These are phyloP conservation scores for Stagonosporopsis chrysanthemi DNA, from an alignment of 2,329 filamentous ascomycete genomes.

Conservation along the genomic window DNA sequence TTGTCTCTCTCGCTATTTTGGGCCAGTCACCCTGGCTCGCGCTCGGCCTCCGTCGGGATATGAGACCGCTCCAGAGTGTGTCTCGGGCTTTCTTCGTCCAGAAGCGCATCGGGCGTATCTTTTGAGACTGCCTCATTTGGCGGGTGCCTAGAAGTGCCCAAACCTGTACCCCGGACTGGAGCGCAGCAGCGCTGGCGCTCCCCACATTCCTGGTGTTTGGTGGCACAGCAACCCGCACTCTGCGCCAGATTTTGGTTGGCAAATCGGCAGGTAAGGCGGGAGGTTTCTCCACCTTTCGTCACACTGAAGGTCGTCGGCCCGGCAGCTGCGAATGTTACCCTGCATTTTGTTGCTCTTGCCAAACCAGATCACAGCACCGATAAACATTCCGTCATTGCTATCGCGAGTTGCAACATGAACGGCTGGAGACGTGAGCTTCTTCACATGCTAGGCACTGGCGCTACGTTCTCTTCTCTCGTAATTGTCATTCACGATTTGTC, in stretches of 20 bases:
- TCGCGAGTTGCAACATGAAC: slow-evolving; percentile 12
- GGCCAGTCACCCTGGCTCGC: not conserved
- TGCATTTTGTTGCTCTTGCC: slow-evolving; percentile 7
- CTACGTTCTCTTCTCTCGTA: slow-evolving; percentile 15
- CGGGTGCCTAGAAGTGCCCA: slow-evolving; percentile 11
- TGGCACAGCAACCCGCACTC: slow-evolving; percentile 24
- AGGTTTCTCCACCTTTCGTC: slow-evolving; percentile 16
- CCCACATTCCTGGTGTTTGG: slow-evolving; percentile 28
- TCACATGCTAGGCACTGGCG: slow-evolving; percentile 2
- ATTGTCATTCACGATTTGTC: slow-evolving; percentile 14
- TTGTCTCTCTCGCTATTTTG: slow-evolving; percentile 12
- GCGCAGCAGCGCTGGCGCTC: slow-evolving; percentile 24
- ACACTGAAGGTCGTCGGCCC: slow-evolving; percentile 18
- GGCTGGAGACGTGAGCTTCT: slow-evolving; percentile 4
- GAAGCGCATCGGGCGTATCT: not conserved
- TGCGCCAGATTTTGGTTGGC: slow-evolving; percentile 17
- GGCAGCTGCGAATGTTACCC: slow-evolving; percentile 13
- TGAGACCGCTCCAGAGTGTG: slow-evolving; percentile 1
- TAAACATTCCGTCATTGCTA: slow-evolving; percentile 6
- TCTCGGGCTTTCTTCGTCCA: slow-evolving; percentile 10
- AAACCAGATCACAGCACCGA: slow-evolving; percentile 8
- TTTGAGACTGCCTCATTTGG: slow-evolving; percentile 4
- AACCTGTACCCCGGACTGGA: slow-evolving; percentile 38
- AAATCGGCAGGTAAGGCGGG: slow-evolving; percentile 30
- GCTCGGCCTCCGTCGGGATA: slow-evolving; percentile 10